phyloP scores from a whole-genome alignment of 345 rosid genomes.

The Geranium brycei region DNA sequence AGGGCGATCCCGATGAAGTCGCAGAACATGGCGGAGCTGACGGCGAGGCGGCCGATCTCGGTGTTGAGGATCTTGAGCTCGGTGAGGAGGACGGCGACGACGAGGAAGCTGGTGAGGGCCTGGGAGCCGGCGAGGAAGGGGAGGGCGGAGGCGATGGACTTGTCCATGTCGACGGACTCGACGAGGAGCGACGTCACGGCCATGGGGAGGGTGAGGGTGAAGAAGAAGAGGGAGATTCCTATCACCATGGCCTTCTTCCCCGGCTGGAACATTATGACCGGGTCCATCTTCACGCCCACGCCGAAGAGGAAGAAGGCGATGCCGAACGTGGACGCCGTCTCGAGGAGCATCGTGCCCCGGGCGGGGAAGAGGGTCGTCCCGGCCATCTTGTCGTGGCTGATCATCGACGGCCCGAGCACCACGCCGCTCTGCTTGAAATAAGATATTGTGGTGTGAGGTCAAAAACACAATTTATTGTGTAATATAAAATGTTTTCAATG shows the following conservation, averaged over 20 bases:
- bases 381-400: conserved; percentile 8
- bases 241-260: conserved; percentile 14
- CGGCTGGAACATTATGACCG: conserved; percentile 8
- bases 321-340: conserved; percentile 9
- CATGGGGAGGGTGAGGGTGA: conserved; percentile 1
- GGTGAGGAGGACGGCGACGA: conserved; percentile 17
- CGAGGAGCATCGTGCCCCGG: conserved; percentile 9
- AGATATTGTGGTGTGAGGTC: background rate
- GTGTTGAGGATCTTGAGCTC: conserved; percentile 30
- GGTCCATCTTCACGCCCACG: conserved; percentile 22
- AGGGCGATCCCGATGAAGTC: conserved; percentile 9
- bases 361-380: conserved; percentile 10
- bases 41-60: conserved; percentile 29
- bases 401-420: conserved; percentile 22
- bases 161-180: background rate
- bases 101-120: conserved; percentile 21
- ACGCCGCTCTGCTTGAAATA: conserved; percentile 21
- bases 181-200: background rate
- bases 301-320: conserved; percentile 19
- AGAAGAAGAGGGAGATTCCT: conserved; percentile 13
- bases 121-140: conserved; percentile 10
- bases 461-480: background rate
- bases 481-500: background rate
- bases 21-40: conserved; percentile 21
- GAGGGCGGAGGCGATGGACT: background rate